Evolutionary conservation across 148 eudicot genomes (phyloP), one percentile per base, ranked within the genome.

Genomic region (Spergularia marina): DNA sequence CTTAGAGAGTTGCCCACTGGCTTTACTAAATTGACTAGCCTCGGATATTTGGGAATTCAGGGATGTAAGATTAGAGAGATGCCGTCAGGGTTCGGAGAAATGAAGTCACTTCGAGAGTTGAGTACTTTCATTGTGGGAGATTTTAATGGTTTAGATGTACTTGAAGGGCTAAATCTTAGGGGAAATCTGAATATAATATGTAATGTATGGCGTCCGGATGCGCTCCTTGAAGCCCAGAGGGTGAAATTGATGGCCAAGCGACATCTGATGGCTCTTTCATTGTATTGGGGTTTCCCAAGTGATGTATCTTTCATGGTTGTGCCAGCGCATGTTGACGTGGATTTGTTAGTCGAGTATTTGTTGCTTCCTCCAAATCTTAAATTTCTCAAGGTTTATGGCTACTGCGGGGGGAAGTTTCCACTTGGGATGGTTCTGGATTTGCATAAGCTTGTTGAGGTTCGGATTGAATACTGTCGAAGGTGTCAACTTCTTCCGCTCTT

Each of bases 21-120:
- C 7, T 34, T 86, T 56, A 82, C 78, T 14, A 76, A 44, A 15
- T 67, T 76, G 73, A 44, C 10, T 0, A 76, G 57, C 55, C 78
- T 76, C 12, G 67, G 78, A 15, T 64, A 57, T 41, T 14, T 68
- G 49, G 17, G 17, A 36, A 30, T 64, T 25, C 2, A 0, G 7
- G 13, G 2, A 5, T 53, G 60, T 36, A 6, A 7, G 12, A 18
- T 74, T 0, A 40, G 16, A 6, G 77, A 74, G 18, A 34, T 74
- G 34, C 77, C 77, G 2, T 15, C 21, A 0, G 57, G 58, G 20
- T 74, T 74, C 8, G 62, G 51, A 47, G 40, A 56, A 30, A 52
- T 74, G 71, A 53, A n/a, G 13, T 74, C 62, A 12, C 52, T 74
- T 4, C 18, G 16, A n/a, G 53, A 65, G 36, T 4, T 74, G 59